These are phyloP conservation scores for Ascochyta viciae-villosae DNA, from an alignment of 2,329 filamentous ascomycete genomes.

Conservation along the genomic window DNA sequence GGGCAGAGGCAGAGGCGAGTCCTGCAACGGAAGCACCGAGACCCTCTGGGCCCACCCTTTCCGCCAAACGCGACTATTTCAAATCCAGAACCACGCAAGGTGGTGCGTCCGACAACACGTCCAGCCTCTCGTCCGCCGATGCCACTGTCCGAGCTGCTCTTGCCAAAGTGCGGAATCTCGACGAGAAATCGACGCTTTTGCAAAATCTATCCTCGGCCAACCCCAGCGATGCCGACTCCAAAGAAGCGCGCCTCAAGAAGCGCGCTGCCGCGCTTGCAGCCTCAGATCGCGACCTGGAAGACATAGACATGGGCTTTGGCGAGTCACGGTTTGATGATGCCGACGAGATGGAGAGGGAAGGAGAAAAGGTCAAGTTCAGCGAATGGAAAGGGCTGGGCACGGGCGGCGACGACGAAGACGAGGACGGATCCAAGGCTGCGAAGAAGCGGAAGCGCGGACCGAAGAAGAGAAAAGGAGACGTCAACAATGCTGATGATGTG, in stretches of 20 bases:
- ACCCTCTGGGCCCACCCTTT: slow-evolving; percentile 8
- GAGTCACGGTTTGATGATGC: slow-evolving; percentile 87
- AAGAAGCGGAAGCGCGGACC: slow-evolving; percentile 72
- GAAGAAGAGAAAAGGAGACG: slow-evolving; percentile 80
- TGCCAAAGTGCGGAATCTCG: slow-evolving; percentile 72
- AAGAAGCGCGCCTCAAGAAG: slow-evolving; percentile 70
- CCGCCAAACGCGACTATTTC: slow-evolving; percentile 34
- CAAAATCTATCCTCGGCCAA: slow-evolving; percentile 42
- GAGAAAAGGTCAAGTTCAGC: slow-evolving; percentile 69
- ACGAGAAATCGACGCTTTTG: slow-evolving; percentile 54
- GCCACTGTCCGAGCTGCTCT: slow-evolving; percentile 83
- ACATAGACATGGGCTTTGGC: slow-evolving; percentile 95
- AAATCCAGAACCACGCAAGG: slow-evolving; percentile 16
- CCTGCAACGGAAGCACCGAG: slow-evolving; percentile 7
- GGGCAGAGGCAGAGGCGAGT: slow-evolving; percentile 9
- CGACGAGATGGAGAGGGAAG: slow-evolving; percentile 73
- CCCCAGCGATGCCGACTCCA: slow-evolving; percentile 52
- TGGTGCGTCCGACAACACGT: slow-evolving; percentile 39
- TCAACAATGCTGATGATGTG: slow-evolving; percentile 80
- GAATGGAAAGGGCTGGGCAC: slow-evolving; percentile 65
- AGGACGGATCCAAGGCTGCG: slow-evolving; percentile 54
- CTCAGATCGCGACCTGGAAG: slow-evolving; percentile 82
- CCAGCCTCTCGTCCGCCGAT: slow-evolving; percentile 62
- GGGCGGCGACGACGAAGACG: slow-evolving; percentile 56
- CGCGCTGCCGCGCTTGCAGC: slow-evolving; percentile 70